Conservation (phyloP, 495 filamentous ascomycete species). For the Neurospora cerealis region DNA sequence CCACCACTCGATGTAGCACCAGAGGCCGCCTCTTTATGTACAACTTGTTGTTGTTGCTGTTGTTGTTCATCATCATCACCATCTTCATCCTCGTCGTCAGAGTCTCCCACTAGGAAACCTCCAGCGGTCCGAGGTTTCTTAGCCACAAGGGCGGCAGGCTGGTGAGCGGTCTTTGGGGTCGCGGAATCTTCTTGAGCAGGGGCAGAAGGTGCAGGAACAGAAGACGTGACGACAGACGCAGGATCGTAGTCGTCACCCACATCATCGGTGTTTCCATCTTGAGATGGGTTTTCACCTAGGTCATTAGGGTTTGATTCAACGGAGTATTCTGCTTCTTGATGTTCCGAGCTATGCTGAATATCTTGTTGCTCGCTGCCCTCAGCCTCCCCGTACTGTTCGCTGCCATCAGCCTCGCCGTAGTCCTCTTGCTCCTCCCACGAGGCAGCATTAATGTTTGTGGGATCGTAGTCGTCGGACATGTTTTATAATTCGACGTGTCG, state of each 20-base stretch:
- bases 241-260: conserved; percentile 40
- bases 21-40: conserved; percentile 7
- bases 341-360: conserved; percentile 43
- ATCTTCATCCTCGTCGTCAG: conserved; percentile 41
- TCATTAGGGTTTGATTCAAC: conserved; percentile 34
- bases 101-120: conserved; percentile 73
- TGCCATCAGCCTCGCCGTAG: conserved; percentile 39
- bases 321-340: conserved; percentile 33
- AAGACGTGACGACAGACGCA: conserved; percentile 28
- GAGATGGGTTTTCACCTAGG: conserved; percentile 34
- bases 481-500: neutral
- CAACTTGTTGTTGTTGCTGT: neutral
- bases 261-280: conserved; percentile 31
- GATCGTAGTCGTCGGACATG: conserved; percentile 33
- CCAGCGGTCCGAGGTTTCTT: conserved; percentile 62
- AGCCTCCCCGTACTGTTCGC: conserved; percentile 16
- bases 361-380: conserved; percentile 35
- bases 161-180: conserved; percentile 9
- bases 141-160: conserved; percentile 19
- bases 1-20: conserved; percentile 13
- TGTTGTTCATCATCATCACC: conserved; percentile 5
- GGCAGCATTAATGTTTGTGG: conserved; percentile 22
- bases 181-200: neutral
- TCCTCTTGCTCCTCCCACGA: conserved; percentile 41
- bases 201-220: conserved; percentile 2